Evolutionary conservation across 164 flowering plant species (phyloP), one percentile per base, ranked within the genome.

Genomic region (Liriodendron chinense): DNA sequence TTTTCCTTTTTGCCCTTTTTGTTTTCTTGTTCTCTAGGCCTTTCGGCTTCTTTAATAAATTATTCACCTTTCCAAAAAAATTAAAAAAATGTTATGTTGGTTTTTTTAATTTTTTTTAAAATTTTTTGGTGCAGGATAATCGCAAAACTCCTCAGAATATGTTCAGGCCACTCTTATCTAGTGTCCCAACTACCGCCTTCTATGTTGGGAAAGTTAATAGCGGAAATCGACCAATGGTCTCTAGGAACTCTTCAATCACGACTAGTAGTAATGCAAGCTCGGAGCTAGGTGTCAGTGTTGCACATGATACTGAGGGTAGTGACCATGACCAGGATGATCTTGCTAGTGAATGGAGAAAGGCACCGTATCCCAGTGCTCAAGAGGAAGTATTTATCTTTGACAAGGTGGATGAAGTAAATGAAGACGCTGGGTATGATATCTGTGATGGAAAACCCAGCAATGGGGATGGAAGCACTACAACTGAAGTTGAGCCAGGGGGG

Each of bases 81-180:
- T n/a, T n/a, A n/a, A n/a, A n/a, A n/a, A n/a, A n/a, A n/a, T n/a
- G n/a, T n/a, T n/a, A n/a, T n/a, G n/a, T n/a, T n/a, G n/a, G n/a
- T n/a, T n/a, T n/a, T n/a, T n/a, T n/a, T n/a, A n/a, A n/a, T n/a
- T n/a, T n/a, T n/a, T n/a, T n/a, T n/a, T n/a, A n/a, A n/a, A n/a
- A n/a, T n/a, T 26, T 72, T 66, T 43, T 74, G 61, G 18, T 85
- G 84, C 76, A 94, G 99, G 98, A 96, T 78, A 84, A 86, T 23
- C 85, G 93, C 71, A 92, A 88, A 84, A 82, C 84, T 77, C 96
- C 96, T 69, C 99, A 86, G 74, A 92, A 86, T 79, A 96, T 91
- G 99, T 96, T 94, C 86, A 89, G 98, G 83, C 99, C 99, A 70
- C 94, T 96, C 65, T 80, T 94, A 70, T 91, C 97, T 47, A 96